Conservation (phyloP, 805 yeast genomes). For the Pichia thaimueangensis region DNA sequence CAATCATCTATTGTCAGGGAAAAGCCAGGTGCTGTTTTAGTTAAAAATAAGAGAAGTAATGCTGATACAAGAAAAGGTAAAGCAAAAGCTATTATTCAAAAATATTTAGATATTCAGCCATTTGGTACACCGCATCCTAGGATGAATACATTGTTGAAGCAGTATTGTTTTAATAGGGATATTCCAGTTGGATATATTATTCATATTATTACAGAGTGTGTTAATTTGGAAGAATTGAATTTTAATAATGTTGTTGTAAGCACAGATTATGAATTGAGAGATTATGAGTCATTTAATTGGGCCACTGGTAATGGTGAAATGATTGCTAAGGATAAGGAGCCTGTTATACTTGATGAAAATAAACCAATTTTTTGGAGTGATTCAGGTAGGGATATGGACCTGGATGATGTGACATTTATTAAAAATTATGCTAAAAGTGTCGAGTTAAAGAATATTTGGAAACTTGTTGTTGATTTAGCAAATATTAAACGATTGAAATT, state of each 20-base stretch:
- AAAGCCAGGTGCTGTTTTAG: too few species aligned
- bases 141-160: conserved; percentile 52
- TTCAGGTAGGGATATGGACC: conserved; percentile 31
- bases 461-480: conserved; percentile 14
- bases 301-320: conserved; percentile 19
- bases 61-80: neutral
- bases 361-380: conserved; percentile 25
- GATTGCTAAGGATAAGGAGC: conserved; percentile 8
- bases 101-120: conserved; percentile 19
- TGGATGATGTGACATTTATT: conserved; percentile 25
- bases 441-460: conserved; percentile 43
- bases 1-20: too few species aligned
- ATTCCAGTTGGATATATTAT: conserved; percentile 72
- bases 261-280: conserved; percentile 53
- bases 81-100: too few species aligned
- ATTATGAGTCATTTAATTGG: conserved; percentile 34
- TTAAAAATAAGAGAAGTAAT: too few species aligned
- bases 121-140: conserved; percentile 47
- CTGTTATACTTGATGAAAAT: conserved; percentile 8
- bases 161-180: conserved; percentile 64
- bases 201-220: conserved; percentile 64
- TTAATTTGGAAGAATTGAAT: conserved; percentile 48
- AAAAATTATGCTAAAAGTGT: conserved; percentile 21
- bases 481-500: conserved; percentile 23
- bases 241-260: conserved; percentile 59